Percentiles rank a stretch among this genome's conserved stretches.
Evolutionary conservation across 2,329 filamentous ascomycete species (phyloP).

Genomic region (Fusarium sp.): DNA sequence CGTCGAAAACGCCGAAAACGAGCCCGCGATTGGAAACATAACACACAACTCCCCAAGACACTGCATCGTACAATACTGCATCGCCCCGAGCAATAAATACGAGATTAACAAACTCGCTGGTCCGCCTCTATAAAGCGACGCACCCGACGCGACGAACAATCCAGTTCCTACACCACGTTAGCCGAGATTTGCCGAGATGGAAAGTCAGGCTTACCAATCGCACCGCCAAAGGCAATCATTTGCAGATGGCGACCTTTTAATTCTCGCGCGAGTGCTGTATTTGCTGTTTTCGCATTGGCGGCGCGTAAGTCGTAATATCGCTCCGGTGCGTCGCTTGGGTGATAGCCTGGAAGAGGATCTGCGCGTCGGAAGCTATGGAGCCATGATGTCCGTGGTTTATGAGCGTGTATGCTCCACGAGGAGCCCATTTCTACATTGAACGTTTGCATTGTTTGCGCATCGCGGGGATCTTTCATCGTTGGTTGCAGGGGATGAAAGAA

Average conservation of each 20-base stretch:
- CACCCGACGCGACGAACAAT: constrained; percentile 85
- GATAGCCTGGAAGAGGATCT: constrained; percentile 30
- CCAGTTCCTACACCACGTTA: constrained; percentile 68
- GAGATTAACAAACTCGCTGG: constrained; percentile 81
- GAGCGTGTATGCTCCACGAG: constrained; percentile 18
- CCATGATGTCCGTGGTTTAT: constrained; percentile 9
- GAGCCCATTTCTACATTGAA: constrained; percentile 17
- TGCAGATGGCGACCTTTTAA: constrained; percentile 88
- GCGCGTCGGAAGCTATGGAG: constrained; percentile 37
- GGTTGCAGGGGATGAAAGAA: neutral
- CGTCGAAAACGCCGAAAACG: constrained; percentile 93
- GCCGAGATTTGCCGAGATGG: neutral
- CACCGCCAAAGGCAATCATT: constrained; percentile 97
- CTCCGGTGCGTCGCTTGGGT: constrained; percentile 34
- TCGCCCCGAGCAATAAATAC: constrained; percentile 79
- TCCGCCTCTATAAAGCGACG: constrained; percentile 76
- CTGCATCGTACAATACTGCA: constrained; percentile 93
- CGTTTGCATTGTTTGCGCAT: constrained; percentile 32
- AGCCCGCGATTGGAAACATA: constrained; percentile 88
- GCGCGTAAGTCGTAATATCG: constrained; percentile 65
- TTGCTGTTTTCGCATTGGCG: constrained; percentile 78
- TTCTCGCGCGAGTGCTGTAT: constrained; percentile 78
- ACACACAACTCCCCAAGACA: constrained; percentile 92
- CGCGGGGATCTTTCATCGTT: constrained; percentile 32
- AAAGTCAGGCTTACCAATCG: constrained; percentile 69